phyloP scores from a whole-genome alignment of 169 alveolate genomes.

The Perkinsus chesapeaki region DNA sequence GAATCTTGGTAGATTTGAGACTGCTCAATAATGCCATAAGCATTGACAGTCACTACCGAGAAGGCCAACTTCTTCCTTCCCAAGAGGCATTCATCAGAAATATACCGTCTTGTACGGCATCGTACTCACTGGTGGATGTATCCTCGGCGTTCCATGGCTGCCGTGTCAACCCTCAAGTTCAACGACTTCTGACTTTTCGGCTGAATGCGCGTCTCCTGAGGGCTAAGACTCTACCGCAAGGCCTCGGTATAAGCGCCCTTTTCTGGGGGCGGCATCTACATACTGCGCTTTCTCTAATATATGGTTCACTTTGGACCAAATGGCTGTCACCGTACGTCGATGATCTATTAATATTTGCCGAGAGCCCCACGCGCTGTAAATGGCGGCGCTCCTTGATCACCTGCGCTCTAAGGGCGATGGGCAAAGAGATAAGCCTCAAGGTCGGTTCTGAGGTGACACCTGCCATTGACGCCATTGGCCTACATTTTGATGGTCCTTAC shows the following conservation, averaged over 20 bases:
- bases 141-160: background rate
- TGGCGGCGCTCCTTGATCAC: background rate
- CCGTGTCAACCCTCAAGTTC: background rate
- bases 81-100: background rate
- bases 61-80: background rate
- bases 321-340: background rate
- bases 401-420: background rate
- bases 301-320: background rate
- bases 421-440: background rate
- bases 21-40: background rate
- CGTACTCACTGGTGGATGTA: background rate
- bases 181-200: background rate
- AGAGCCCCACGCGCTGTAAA: background rate
- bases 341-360: background rate
- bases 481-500: background rate
- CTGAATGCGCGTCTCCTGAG: background rate
- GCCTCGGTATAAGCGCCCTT: background rate
- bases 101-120: background rate
- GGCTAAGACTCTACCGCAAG: background rate
- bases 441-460: background rate
- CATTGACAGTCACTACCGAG: background rate
- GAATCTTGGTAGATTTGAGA: background rate
- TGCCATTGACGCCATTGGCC: background rate
- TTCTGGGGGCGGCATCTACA: background rate
- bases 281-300: background rate